These are phyloP conservation scores for Pseudocercospora ulei DNA, from an alignment of 2,329 filamentous ascomycete species.

Conservation along the genomic window DNA sequence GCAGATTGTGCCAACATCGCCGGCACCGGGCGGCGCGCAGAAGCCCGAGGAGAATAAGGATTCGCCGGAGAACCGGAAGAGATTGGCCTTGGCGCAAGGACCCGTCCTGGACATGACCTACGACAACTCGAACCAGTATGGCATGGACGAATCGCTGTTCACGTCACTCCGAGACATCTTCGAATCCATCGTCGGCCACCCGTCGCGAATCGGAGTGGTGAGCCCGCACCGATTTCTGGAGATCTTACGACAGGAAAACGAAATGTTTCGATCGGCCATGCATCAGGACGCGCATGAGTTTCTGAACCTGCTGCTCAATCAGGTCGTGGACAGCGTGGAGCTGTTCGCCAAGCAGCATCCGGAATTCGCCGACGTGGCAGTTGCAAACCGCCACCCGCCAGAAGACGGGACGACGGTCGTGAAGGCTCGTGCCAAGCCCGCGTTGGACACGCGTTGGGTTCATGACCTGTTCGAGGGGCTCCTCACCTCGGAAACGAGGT, in stretches of 20 bases:
- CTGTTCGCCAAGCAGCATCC: conserved; percentile 62
- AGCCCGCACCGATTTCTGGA: conserved; percentile 90
- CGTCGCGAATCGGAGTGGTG: conserved; percentile 75
- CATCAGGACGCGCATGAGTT: conserved; percentile 99
- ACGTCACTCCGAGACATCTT: conserved; percentile 95
- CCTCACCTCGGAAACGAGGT: conserved; percentile 90
- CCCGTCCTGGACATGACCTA: conserved; percentile 77
- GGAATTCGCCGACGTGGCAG: conserved; percentile 25
- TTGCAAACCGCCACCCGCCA: conserved; percentile 25
- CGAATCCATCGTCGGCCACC: conserved; percentile 71
- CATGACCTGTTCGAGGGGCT: conserved; percentile 95
- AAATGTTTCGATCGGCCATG: conserved; percentile 95
- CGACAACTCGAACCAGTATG: conserved; percentile 69
- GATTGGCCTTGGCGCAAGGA: conserved; percentile 77
- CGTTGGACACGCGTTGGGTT: conserved; percentile 59
- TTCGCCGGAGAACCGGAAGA: conserved; percentile 96
- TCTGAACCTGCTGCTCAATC: conserved; percentile 85
- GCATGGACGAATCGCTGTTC: conserved; percentile 91
- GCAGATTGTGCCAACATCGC: conserved; percentile 47
- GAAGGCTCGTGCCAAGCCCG: conserved; percentile 17
- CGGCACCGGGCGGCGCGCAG: conserved; percentile 45
- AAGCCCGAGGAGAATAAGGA: conserved; percentile 89
- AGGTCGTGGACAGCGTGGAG: conserved; percentile 90
- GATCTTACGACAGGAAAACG: conserved; percentile 85
- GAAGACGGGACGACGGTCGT: conserved; percentile 19